These are phyloP conservation scores for Borealophlyctis nickersoniae DNA, from an alignment of 192 early-diverging fungal species.

Conservation along the genomic window DNA sequence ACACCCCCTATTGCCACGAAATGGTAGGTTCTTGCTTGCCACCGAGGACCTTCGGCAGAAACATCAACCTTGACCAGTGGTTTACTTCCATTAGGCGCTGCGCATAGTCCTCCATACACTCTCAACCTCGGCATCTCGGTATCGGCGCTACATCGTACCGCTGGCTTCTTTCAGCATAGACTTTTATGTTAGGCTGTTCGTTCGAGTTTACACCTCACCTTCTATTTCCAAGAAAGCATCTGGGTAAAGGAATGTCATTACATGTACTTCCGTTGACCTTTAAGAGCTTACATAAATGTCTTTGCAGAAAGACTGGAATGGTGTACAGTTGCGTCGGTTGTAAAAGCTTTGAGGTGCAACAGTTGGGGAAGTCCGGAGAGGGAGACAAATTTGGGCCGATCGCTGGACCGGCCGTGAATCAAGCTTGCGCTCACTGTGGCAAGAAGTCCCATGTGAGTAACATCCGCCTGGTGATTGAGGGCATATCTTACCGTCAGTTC, in stretches of 20 bases:
- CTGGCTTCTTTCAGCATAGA: slow-evolving; percentile 93
- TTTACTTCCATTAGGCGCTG: slow-evolving; percentile 61
- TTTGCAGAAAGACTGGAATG: slow-evolving; percentile 67
- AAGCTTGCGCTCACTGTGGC: slow-evolving; percentile 72
- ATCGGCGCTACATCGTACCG: slow-evolving; percentile 82
- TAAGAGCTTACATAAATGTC: not conserved
- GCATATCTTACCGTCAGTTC: not conserved
- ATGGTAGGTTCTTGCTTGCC: slow-evolving; percentile 48
- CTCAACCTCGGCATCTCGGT: slow-evolving; percentile 78
- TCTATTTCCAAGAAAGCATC: slow-evolving; percentile 71
- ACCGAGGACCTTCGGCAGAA: not conserved
- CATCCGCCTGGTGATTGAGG: slow-evolving; percentile 4
- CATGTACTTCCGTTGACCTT: slow-evolving; percentile 3
- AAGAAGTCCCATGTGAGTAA: slow-evolving; percentile 63
- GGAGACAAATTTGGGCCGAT: slow-evolving; percentile 65
- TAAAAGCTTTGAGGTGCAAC: slow-evolving; percentile 65
- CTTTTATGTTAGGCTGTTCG: slow-evolving; percentile 96
- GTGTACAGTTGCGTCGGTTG: slow-evolving; percentile 89
- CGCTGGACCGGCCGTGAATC: slow-evolving; percentile 58
- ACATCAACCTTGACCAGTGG: slow-evolving; percentile 10
- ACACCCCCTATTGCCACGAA: slow-evolving; percentile 89
- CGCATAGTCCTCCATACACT: slow-evolving; percentile 83
- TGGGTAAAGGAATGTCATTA: slow-evolving; percentile 43
- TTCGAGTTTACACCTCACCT: slow-evolving; percentile 77
- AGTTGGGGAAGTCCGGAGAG: slow-evolving; percentile 65